These are phyloP conservation scores for Sporothrix protearum DNA, from an alignment of 2,329 filamentous ascomycete species.

Conservation along the genomic window DNA sequence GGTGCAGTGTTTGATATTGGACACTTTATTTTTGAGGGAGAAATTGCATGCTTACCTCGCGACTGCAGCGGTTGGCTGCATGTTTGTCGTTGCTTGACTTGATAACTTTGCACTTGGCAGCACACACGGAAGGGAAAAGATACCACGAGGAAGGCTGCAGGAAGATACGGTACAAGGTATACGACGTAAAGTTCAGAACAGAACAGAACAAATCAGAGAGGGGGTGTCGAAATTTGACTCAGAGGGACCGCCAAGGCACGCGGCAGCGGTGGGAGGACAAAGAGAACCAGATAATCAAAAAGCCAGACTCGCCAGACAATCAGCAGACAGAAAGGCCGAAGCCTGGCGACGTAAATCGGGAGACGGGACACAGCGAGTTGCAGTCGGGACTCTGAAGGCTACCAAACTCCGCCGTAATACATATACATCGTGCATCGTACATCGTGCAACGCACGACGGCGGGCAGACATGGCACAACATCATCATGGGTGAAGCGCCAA, in stretches of 20 bases:
- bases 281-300: no score
- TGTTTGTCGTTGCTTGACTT: neutral
- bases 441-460: neutral
- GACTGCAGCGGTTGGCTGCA: neutral
- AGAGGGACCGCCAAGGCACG: neutral
- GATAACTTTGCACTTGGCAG: neutral
- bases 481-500: neutral
- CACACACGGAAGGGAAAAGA: neutral
- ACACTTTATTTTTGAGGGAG: neutral
- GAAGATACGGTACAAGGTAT: neutral
- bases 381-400: neutral
- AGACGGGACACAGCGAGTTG: neutral
- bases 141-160: constrained; percentile 4
- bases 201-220: neutral
- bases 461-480: constrained; percentile 4
- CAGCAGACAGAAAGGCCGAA: neutral
- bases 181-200: constrained; percentile 11
- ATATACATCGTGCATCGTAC: neutral
- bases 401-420: neutral
- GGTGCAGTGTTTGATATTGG: neutral
- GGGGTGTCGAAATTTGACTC: neutral
- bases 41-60: neutral
- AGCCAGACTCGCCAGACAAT: neutral
- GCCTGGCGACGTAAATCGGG: neutral
- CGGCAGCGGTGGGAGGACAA: neutral